Conservation (phyloP, 2,329 filamentous ascomycete species). For the Ceratocystis alfenasii region DNA sequence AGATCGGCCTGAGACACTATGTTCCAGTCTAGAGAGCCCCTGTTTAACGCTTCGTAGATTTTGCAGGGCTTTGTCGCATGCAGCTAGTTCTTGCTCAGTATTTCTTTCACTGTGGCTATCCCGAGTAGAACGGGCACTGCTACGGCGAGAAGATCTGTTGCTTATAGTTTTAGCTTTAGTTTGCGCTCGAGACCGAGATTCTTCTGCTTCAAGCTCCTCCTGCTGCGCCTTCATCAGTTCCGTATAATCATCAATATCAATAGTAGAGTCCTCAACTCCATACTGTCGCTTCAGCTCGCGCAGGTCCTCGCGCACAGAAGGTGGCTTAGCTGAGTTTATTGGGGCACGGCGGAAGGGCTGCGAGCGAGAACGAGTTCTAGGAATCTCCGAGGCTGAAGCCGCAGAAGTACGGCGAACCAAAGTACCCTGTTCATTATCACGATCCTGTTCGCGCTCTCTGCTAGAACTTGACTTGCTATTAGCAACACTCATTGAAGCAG, state of each 20-base stretch:
- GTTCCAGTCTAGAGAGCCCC: conserved; percentile 9
- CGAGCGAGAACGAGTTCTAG: conserved; percentile 13
- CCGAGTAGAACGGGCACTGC: not conserved
- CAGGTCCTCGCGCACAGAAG: conserved; percentile 45
- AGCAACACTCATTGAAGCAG: conserved; percentile 16
- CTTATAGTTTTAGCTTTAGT: not conserved
- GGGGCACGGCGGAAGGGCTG: conserved; percentile 33
- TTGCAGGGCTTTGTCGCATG: conserved; percentile 17
- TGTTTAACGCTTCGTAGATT: conserved; percentile 9
- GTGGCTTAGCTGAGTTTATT: conserved; percentile 42
- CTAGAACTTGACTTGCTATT: not conserved
- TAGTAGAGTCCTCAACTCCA: conserved; percentile 46
- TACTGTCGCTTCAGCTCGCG: conserved; percentile 41
- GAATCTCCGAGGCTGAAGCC: not conserved
- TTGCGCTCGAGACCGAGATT: not conserved
- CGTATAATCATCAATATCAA: conserved; percentile 42
- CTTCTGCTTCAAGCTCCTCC: not conserved
- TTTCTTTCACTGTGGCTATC: not conserved
- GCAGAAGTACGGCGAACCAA: not conserved
- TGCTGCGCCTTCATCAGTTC: conserved; percentile 32
- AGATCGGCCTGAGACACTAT: conserved; percentile 4
- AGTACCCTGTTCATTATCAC: not conserved
- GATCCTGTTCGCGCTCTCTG: not conserved
- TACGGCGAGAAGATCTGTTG: conserved; percentile 10
- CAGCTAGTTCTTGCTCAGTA: conserved; percentile 15